Evolutionary conservation across 305 asterid species (phyloP), one percentile per base, ranked within the genome.

Genomic region (Fraxinus greggii): DNA sequence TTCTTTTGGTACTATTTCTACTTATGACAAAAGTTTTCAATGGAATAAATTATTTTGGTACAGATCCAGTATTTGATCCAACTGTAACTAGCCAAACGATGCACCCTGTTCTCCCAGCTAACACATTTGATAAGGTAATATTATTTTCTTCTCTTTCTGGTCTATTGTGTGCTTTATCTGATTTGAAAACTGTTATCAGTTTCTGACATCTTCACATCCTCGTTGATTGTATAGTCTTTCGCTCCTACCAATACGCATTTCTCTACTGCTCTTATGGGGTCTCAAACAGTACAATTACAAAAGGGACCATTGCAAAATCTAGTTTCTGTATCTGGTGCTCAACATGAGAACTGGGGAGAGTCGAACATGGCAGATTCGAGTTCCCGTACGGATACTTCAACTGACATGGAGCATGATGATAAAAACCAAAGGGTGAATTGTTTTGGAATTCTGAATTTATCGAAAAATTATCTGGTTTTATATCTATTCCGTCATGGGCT

Each of bases 291-390:
- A 69, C 92, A 85, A 76, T 82, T 90, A 84, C 92, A 85, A 56
- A 89, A 86, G 85, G 89, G 86, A 38, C 72, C 84, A 13, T 91
- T 76, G 79, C 84, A 77, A 21, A 90, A 84, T 83, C 81, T 81
- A 24, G 88, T 80, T 80, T 82, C 94, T 69, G 77, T 81, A 38
- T 77, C 92, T 3, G 89, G 89, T 78, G 84, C 87, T 77, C 95
- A 86, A 83, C 87, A 84, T 86, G 98, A 94, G 85, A 92, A 91
- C 78, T 95, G 99, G 98, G 97, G 92, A 21, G 99, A 95, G 83
- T 93, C 99, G 13, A 93, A 92, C 90, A 87, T 92, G 94, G 97
- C 95, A 31, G 98, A 92, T 83, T 91, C 97, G 83, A 89, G 96
- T 84, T 92, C 97, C 61, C 97, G 80, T 26, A 89, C 96, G 1